Conservation (phyloP, 345 rosid species). For the Angophora floribunda region DNA sequence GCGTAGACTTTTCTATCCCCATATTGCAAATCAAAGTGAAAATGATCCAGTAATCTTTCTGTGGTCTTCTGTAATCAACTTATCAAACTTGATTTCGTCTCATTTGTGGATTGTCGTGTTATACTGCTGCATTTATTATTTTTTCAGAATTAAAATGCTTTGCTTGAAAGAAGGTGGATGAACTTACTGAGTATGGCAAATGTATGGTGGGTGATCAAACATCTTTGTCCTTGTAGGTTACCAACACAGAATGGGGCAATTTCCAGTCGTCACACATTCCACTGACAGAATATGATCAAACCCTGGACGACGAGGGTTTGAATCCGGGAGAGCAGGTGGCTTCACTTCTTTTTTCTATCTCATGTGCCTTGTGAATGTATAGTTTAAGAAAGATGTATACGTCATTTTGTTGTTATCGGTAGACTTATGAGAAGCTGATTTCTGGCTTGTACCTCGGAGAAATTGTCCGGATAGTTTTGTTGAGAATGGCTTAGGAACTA, state of each 20-base stretch:
- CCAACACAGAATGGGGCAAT: slow-evolving; percentile 80
- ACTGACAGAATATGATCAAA: slow-evolving; percentile 46
- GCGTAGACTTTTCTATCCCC: not conserved
- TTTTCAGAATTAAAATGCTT: not conserved
- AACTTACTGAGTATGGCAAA: not conserved
- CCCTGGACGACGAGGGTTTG: slow-evolving; percentile 41
- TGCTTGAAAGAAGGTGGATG: not conserved
- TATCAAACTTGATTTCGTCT: not conserved
- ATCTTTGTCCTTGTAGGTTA: slow-evolving; percentile 28
- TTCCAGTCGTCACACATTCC: slow-evolving; percentile 67
- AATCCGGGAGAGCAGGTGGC: slow-evolving; percentile 75
- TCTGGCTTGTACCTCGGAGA: slow-evolving; percentile 86
- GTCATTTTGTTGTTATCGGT: not conserved
- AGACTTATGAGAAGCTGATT: slow-evolving; percentile 57
- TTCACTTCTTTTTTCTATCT: not conserved
- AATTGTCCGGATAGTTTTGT: slow-evolving; percentile 46
- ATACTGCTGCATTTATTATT: not conserved
- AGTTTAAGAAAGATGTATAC: not conserved
- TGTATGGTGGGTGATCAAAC: not conserved
- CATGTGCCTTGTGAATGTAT: not conserved
- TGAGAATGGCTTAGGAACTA: slow-evolving; percentile 62
- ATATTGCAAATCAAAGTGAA: not conserved
- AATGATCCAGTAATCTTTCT: not conserved
- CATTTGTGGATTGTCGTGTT: not conserved
- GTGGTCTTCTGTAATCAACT: not conserved